Evolutionary conservation across 768 basidiomycete species (phyloP).

Genomic region (Phylloporus sp.): DNA sequence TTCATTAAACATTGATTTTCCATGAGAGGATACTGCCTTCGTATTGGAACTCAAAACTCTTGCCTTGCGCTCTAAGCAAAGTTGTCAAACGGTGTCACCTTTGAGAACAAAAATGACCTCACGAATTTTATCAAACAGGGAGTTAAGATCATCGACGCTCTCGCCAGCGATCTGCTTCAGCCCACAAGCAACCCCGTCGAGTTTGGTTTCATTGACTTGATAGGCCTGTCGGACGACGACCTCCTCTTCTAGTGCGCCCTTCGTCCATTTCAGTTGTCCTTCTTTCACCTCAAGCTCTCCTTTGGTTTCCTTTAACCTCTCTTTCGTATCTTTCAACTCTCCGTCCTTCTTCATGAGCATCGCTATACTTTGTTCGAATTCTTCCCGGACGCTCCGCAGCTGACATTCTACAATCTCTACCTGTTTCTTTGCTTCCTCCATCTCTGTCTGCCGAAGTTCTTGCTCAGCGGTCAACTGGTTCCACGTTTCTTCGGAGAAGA

Average conservation of each 20-base stretch:
- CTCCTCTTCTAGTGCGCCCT: slow-evolving; percentile 72
- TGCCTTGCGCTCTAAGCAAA: slow-evolving; percentile 65
- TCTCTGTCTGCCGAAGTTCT: slow-evolving; percentile 69
- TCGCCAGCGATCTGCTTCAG: slow-evolving; percentile 66
- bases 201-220: slow-evolving; percentile 62
- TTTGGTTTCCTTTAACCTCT: slow-evolving; percentile 50
- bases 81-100: slow-evolving; percentile 6
- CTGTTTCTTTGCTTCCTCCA: slow-evolving; percentile 79
- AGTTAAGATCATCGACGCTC: slow-evolving; percentile 63
- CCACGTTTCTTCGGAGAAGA: slow-evolving; percentile 90
- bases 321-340: slow-evolving; percentile 64
- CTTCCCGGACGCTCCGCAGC: slow-evolving; percentile 73
- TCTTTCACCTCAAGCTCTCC: slow-evolving; percentile 50
- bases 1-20: slow-evolving; percentile 53
- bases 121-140: slow-evolving; percentile 85
- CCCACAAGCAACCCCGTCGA: slow-evolving; percentile 70
- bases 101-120: slow-evolving; percentile 20
- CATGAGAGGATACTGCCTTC: slow-evolving; percentile 58
- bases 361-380: slow-evolving; percentile 87
- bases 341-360: slow-evolving; percentile 70
- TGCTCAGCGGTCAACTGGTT: slow-evolving; percentile 74
- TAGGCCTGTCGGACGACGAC: slow-evolving; percentile 71
- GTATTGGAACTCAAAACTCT: slow-evolving; percentile 60
- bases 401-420: slow-evolving; percentile 82
- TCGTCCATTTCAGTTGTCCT: slow-evolving; percentile 55